Conservation (phyloP, 495 filamentous ascomycete genomes). For the Beverwykella pulmonaria region DNA sequence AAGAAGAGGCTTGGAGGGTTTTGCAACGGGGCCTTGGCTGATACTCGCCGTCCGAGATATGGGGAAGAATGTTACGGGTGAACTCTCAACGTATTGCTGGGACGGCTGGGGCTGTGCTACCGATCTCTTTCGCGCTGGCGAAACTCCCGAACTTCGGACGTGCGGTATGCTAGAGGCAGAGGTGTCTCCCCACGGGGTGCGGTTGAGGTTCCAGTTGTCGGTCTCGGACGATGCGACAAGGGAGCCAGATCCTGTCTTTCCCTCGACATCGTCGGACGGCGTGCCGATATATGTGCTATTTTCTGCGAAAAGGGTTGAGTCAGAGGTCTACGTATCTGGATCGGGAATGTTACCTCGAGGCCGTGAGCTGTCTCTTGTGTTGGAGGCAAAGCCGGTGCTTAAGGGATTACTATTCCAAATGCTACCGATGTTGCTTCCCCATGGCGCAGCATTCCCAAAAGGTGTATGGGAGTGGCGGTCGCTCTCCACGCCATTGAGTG, state of each 20-base stretch:
- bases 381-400: slow-evolving; percentile 51
- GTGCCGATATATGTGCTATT: slow-evolving; percentile 24
- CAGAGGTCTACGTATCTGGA: background rate
- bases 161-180: slow-evolving; percentile 49
- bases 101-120: slow-evolving; percentile 46
- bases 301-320: slow-evolving; percentile 18
- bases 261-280: slow-evolving; percentile 50
- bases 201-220: slow-evolving; percentile 58
- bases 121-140: slow-evolving; percentile 54
- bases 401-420: slow-evolving; percentile 65
- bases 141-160: slow-evolving; percentile 53
- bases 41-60: slow-evolving; percentile 8
- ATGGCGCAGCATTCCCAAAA: slow-evolving; percentile 54
- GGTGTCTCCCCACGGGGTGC: slow-evolving; percentile 60
- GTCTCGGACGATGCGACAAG: slow-evolving; percentile 66
- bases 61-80: slow-evolving; percentile 22
- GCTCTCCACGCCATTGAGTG: slow-evolving; percentile 22
- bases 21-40: slow-evolving; percentile 22
- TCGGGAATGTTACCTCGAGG: slow-evolving; percentile 49
- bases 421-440: slow-evolving; percentile 59
- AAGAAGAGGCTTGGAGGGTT: slow-evolving; percentile 30
- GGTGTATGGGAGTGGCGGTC: slow-evolving; percentile 41
- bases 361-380: slow-evolving; percentile 45
- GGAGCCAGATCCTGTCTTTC: slow-evolving; percentile 66
- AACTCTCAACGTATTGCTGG: slow-evolving; percentile 30